Base-by-base conservation (phyloP, 768 basidiomycete species). In the Tylopilus balloui region DNA sequence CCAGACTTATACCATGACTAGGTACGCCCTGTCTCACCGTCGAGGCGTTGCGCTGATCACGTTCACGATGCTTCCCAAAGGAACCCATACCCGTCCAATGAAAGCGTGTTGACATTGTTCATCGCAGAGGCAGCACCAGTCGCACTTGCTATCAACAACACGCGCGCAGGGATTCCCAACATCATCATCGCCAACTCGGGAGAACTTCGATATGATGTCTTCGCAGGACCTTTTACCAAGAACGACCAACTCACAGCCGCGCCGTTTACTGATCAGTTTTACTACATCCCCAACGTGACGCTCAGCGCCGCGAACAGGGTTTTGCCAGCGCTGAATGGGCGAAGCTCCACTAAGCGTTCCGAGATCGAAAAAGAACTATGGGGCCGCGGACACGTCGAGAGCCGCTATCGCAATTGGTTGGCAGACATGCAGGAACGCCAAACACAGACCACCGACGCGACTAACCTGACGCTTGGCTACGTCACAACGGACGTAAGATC, bases 221-320 rank as follows among this genome's bases (percentile, higher is more conserved):
- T 80, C 59, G 56, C 73, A 2, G 89, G 89, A 2, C 59, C 79
- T 3, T 92, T 92, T 69, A 85, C 84, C 25, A 81, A 81, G 64
- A 87, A 91, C 62, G 88, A 92, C 64, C 83, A 89, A 56, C 75
- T 91, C 38, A 86, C 86, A 1, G 78, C 79, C 2, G 81, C 79
- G 6, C 87, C 90, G 0, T 92, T 86, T 61, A 64, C 69, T 0
- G 80, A 90, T 59, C 51, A 70, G 9, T 87, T 88, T 72, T 52
- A 78, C 19, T 89, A 74, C 65, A 75, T 90, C 48, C 67, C 82
- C 6, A 68, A 77, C 37, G 71, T 90, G 29, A 63, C 76, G 0
- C 64, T 78, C 14, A 61, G 68, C 21, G 62, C 78, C 27, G 87
- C 83, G 4, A 75, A 69, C 13, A 62, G 74, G 51, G 77, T 86